Evolutionary conservation across 192 early-diverging fungal species (phyloP), one percentile per base, ranked within the genome.

Genomic region (Coemansia sp.): DNA sequence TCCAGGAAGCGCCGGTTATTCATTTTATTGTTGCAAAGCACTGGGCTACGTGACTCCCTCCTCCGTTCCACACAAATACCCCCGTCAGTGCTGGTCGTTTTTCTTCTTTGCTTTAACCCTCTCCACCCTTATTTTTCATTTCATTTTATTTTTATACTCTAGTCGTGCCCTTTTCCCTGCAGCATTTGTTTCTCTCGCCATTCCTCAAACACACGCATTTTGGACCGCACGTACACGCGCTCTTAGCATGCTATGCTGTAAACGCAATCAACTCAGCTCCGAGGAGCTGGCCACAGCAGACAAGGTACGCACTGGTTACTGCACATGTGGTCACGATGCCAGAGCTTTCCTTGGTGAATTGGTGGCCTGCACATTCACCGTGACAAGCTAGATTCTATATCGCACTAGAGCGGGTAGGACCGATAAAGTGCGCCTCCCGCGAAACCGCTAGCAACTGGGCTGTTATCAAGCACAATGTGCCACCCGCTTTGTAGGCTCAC

Each of bases 221-320:
- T 19, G 23, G 35, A 31, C 48, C 55, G n/a, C 55, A 38, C 48
- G 23, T 38, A 58, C 19, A 58, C 64, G 16, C 27, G 17, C 39
- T 43, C 53, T 25, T 54, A 67, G 19, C 54, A 82, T 82, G 80
- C 70, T 82, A 23, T 52, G 63, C 65, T 74, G 65, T 48, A 82
- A 77, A 48, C 64, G 65, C 51, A 65, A 68, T 58, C 68, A 62
- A 58, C 84, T 88, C 57, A 72, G 73, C 56, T 62, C 77, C 9
- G 80, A 84, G 21, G 85, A 89, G 68, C 76, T 91, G 38, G 75
- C 83, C 41, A 77, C 64, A 7, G 79, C 82, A 37, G 90, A 91
- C 71, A 67, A 80, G 77, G 77, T 80, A 74, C 57, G 69, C 49
- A 27, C n/a, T 16, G 55, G 17, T 11, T 22, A 25, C 38, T 17